Evolutionary conservation across 225 moss, liverwort and hornwort species (phyloP), one percentile per base, ranked within the genome.

Genomic region (Marchantia paleacea): DNA sequence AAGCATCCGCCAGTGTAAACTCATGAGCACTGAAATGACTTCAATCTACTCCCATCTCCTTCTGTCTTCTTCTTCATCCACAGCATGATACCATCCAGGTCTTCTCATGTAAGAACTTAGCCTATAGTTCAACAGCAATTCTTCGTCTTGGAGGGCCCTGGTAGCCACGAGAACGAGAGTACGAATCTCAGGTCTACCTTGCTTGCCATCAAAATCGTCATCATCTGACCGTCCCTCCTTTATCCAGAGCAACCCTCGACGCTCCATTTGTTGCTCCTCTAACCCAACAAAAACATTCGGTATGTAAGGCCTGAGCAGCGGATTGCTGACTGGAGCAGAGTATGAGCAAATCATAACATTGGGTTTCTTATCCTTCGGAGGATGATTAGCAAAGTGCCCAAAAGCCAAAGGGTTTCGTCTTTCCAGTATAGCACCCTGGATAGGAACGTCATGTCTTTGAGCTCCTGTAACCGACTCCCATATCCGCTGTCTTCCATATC

Each of bases 371-470:
- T 75, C 89, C 85, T 91, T 85, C 0, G 92, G 90, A 63, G 95
- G 99, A 70, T 99, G 99, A 84, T 99, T 95, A 5, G 92, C 99
- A 57, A 94, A 94, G 77, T 99, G 95, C 49, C 94, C 99, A 60
- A 91, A 79, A 6, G 99, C 99, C 79, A 99, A 83, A 15, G 95
- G 95, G 53, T 92, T 94, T 80, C 95, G 80, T 69, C 92, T 84
- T 80, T 99, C 95, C 0, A 99, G 79, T 63, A 92, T 85, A 57
- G 92, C 92, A 55, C 91, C 91, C 77, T 89, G 85, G 0, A 93
- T 31, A 77, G 90, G 88, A 48, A 75, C 79, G 19, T 85, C 73
- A 19, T 55, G 31, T 19, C 67, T 83, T 65, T 91, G 81, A 3
- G 87, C 87, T 55, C 92, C 91, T 64, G 92, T 90, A 16, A 95